Base-by-base conservation (phyloP, 2,329 filamentous ascomycete genomes). In the Alternaria hordeiaustralica region DNA sequence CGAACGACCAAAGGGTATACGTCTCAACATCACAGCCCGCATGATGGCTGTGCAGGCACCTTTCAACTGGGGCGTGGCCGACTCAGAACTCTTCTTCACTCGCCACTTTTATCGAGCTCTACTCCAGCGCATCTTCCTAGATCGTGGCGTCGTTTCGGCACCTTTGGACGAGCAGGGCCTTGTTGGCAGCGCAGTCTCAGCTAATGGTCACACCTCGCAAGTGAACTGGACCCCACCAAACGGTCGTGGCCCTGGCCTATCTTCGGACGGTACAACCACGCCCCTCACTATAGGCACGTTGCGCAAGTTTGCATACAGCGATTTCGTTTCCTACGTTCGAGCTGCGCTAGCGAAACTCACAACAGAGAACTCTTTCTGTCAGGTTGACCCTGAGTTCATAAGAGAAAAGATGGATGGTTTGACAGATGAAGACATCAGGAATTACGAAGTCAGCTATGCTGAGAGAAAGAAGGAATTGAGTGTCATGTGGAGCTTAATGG, bases 21-120 rank as follows among this genome's bases (percentile, higher is more conserved):
- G 92, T 23, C 85, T 98, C 61, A 98, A 99, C 80, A 97, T 98
- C 76, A 99, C 96, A 5, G 94, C 96, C 1, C 89, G 96, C 47
- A 97, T 97, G 91, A 97, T 98, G 95, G 95, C 95, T 3, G 94
- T 96, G 54, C 96, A 99, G 82, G 96, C 96, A 8, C 94, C 96
- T 2, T 86, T 90, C 63, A 99, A 99, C 82, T 99, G 96, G 96
- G 92, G 91, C 3, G 84, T 85, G 23, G 83, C 86, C 26, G 94
- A 97, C 64, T 96, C 92, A 77, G 91, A 94, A 55, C 86, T 84
- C 8, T 99, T 98, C 82, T 98, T 99, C 83, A 93, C 90, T 0
- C 88, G 95, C 0, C 96, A 99, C 79, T 97, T 96, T 80, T 99
- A 91, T 83, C 92, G 96, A 47, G 93, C 96, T 0, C 85, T 98